These are phyloP conservation scores for Teunomyces stri DNA, from an alignment of 805 yeast species.

Conservation along the genomic window DNA sequence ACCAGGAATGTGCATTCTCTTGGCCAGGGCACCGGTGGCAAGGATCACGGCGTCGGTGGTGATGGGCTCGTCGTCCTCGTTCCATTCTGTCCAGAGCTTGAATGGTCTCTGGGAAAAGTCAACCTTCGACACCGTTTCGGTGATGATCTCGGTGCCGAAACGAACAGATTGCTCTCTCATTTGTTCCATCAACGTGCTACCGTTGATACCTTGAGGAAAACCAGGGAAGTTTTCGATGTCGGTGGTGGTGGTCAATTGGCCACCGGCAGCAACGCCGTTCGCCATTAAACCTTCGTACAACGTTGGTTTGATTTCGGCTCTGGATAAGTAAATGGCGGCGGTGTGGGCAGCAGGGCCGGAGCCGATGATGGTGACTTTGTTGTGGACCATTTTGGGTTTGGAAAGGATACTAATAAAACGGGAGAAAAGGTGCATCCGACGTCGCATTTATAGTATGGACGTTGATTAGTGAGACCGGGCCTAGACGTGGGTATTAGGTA, in stretches of 20 bases:
- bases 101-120: slow-evolving; percentile 88
- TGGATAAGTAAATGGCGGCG: slow-evolving; percentile 93
- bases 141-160: slow-evolving; percentile 91
- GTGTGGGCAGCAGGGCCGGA: slow-evolving; percentile 99
- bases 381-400: slow-evolving; percentile 62
- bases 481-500: neutral
- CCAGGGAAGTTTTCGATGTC: slow-evolving; percentile 99
- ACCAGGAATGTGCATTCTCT: slow-evolving; percentile 90
- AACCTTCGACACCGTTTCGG: slow-evolving; percentile 92
- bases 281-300: slow-evolving; percentile 96
- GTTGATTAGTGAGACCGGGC: neutral
- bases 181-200: slow-evolving; percentile 84
- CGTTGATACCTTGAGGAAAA: slow-evolving; percentile 89
- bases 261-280: slow-evolving; percentile 98
- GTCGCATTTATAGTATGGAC: slow-evolving; percentile 1
- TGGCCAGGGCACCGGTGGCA: slow-evolving; percentile 98
- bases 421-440: neutral
- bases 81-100: slow-evolving; percentile 95
- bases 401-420: neutral
- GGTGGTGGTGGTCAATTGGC: slow-evolving; percentile 97
- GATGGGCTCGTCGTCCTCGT: slow-evolving; percentile 86
- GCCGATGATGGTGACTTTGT: slow-evolving; percentile 84
- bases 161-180: slow-evolving; percentile 86
- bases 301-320: slow-evolving; percentile 94
- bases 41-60: slow-evolving; percentile 90